A percentile compares a stretch with the other conserved stretches of the same genome.
These are phyloP conservation scores for Penicillium verrucosum DNA, from an alignment of 2,329 filamentous ascomycete species.

Conservation along the genomic window DNA sequence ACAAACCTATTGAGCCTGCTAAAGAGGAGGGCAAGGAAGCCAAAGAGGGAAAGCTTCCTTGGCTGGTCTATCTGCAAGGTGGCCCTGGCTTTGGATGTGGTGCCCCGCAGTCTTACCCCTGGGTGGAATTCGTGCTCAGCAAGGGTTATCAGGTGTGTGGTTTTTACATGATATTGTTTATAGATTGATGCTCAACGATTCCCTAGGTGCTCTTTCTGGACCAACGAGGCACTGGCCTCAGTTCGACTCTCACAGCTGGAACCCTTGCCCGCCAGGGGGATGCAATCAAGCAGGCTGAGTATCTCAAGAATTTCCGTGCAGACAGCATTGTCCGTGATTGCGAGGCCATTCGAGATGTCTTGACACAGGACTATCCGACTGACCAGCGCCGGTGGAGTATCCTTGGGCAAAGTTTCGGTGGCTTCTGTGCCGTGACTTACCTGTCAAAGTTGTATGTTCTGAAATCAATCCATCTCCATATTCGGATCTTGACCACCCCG, in stretches of 20 bases:
- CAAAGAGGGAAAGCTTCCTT: conserved; percentile 49
- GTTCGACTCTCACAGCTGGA: conserved; percentile 71
- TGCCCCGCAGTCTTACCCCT: conserved; percentile 68
- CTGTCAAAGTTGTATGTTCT: conserved; percentile 65
- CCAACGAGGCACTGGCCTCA: conserved; percentile 84
- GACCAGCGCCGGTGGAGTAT: conserved; percentile 77
- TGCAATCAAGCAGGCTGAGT: conserved; percentile 67
- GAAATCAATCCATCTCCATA: neutral
- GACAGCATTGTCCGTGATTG: conserved; percentile 88
- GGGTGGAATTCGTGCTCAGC: conserved; percentile 68
- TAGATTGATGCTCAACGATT: neutral
- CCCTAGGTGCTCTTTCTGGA: conserved; percentile 69
- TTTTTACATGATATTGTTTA: neutral
- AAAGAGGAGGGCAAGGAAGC: conserved; percentile 44
- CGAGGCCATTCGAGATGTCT: conserved; percentile 74
- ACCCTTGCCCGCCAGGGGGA: conserved; percentile 66
- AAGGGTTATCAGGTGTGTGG: conserved; percentile 71
- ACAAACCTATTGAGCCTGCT: conserved; percentile 46
- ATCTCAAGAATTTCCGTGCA: conserved; percentile 80
- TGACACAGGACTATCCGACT: conserved; percentile 67
- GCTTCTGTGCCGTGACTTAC: conserved; percentile 81
- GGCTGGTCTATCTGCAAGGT: conserved; percentile 74
- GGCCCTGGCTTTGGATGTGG: conserved; percentile 78
- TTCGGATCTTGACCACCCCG: neutral
- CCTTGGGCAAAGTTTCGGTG: conserved; percentile 88